Evolutionary conservation across 2,329 filamentous ascomycete genomes (phyloP), one percentile per base, ranked within the genome.

Genomic region (Diaporthe destruens): DNA sequence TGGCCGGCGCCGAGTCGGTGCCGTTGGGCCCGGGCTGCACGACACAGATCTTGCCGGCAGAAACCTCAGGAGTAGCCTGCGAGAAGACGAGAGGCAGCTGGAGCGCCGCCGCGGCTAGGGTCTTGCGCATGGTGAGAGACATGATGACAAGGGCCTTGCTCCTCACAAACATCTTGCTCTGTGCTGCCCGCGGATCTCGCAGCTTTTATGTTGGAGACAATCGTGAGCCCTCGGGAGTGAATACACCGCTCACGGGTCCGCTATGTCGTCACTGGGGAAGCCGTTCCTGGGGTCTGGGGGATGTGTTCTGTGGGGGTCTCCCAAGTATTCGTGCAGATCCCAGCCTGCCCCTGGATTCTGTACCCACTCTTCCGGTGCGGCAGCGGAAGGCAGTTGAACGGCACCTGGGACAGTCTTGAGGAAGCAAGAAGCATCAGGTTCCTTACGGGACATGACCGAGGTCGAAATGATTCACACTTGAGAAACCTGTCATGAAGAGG

Each of bases 41-140:
- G 25, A 72, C 42, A 12, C 72, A 74, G 6, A 53, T 65, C 34
- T 70, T 69, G 20, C 25, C 69, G 9, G 36, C 12, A 23, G n/a
- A 18, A 53, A 29, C 16, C 5, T 56, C 16, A 4, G 49, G 32
- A 9, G 63, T 32, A 34, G 29, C 32, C 65, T 66, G 55, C 12
- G 72, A 69, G 57, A 72, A 23, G 36, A 51, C 72, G 6, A 74
- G 55, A 36, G 72, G 70, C 72, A 74, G 57, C 53, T 74, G 72
- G 20, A 74, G 66, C 59, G 72, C 72, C 23, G 65, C 70, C 18
- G 61, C 61, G 47, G 68, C 63, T 34, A 72, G n/a, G 12, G 57
- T 54, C 32, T 54, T 57, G 57, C 65, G 70, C 65, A 72, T 67
- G 23, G 56, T 70, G 29, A 70, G 55, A 25, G 44, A 61, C 68